Evolutionary conservation across 2,329 filamentous ascomycete genomes (phyloP), one percentile per base, ranked within the genome.

Genomic region (Alternaria burnsii): DNA sequence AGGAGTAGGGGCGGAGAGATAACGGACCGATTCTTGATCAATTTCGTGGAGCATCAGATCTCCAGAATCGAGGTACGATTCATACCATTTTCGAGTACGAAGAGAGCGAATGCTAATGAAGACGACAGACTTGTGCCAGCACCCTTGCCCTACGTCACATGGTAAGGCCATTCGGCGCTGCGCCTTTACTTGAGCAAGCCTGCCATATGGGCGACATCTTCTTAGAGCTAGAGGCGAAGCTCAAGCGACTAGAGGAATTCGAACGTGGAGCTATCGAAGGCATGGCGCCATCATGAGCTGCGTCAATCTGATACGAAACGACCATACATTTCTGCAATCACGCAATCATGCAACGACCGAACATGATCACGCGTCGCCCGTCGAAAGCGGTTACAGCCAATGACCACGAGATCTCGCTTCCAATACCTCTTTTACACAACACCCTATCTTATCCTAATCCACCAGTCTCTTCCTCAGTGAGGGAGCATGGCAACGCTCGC

Each of bases 41-140:
- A 92, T 73, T 93, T 99, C 73, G 86, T 98, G 78, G 94, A 97
- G 76, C 94, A 98, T 76, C 93, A 97, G 84, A 91, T 99, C 69
- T 94, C 91, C 76, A 88, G 95, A 73, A 96, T 99, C 76, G 95
- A 99, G 88, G 93, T 96, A 83, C 80, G 89, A 81, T 22, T 10
- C 34, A 53, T 10, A 10, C 4, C 30, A 4, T 28, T 52, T 6
- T 7, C 36, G 0, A 11, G 14, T 30, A n/a, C 11, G 7, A 38
- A 10, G 22, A 22, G 24, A 28, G 10, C 3, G 20, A 10, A 42
- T 55, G 22, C 74, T 79, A 67, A 76, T 55, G 12, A 40, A 55
- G n/a, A 5, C 66, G 40, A 55, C 68, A 96, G 93, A 90, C 92
- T 52, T 95, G 92, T 74, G 86, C 94, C 69, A 91, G 90, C 32